Conservation (phyloP, 2,329 filamentous ascomycete genomes). For the Diaporthe citrichinensis region DNA sequence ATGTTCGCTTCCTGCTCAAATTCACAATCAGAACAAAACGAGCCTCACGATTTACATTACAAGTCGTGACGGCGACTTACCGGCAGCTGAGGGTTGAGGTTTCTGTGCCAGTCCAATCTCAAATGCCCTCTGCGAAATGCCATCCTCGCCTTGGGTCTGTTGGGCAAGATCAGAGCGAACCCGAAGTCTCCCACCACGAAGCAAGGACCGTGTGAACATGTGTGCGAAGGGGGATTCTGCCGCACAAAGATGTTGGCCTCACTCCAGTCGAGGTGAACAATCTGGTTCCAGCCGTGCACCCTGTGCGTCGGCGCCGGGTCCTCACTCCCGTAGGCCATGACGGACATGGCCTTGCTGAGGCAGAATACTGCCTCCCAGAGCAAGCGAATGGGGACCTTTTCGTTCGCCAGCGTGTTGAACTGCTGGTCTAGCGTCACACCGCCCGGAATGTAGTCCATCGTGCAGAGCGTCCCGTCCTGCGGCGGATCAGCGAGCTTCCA, state of each 20-base stretch:
- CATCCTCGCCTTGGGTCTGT: neutral
- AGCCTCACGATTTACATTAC: no score
- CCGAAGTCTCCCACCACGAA: constrained; percentile 21
- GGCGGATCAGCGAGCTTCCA: constrained; percentile 15
- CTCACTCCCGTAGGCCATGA: neutral
- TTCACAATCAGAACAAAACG: neutral
- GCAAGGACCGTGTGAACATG: constrained; percentile 7
- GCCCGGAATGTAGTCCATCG: constrained; percentile 12
- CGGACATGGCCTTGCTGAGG: constrained; percentile 13
- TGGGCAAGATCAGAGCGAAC: neutral
- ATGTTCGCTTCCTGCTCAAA: neutral
- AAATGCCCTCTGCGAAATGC: neutral
- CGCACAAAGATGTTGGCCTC: neutral
- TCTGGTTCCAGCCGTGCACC: constrained; percentile 16
- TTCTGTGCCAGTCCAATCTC: neutral
- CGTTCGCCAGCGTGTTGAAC: neutral
- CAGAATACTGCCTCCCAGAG: constrained; percentile 17
- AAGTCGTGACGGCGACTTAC: neutral
- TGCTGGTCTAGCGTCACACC: neutral
- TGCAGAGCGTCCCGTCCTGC: constrained; percentile 6
- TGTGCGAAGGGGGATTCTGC: neutral
- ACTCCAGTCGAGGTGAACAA: constrained; percentile 20
- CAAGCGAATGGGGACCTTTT: neutral
- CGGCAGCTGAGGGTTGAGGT: neutral
- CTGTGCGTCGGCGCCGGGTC: constrained; percentile 17